phyloP scores from a whole-genome alignment of 129 eudicot genomes.

The Glebionis coronaria region DNA sequence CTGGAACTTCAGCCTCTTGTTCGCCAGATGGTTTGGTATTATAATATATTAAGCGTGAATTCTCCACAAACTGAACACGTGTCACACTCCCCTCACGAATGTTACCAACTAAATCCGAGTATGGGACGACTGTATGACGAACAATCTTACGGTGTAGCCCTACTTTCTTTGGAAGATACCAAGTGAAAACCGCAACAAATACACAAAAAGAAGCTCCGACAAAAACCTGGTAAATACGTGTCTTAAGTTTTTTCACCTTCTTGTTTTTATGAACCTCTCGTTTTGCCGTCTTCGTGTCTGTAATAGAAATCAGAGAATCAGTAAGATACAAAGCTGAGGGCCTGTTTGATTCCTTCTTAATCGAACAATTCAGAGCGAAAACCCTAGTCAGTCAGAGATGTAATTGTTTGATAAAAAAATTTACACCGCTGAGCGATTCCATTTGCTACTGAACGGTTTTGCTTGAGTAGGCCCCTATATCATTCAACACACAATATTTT shows the following conservation, averaged over 20 bases:
- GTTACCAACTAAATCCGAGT: slow-evolving; percentile 30
- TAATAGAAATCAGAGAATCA: slow-evolving; percentile 15
- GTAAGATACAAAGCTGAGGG: slow-evolving; percentile 5
- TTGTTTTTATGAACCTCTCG: slow-evolving; percentile 22
- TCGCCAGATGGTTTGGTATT: slow-evolving; percentile 28
- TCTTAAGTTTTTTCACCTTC: slow-evolving; percentile 8
- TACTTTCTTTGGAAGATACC: slow-evolving; percentile 25
- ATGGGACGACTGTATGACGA: slow-evolving; percentile 33
- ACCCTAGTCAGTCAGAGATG: no score
- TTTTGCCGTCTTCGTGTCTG: slow-evolving; percentile 10
- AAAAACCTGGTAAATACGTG: slow-evolving; percentile 25
- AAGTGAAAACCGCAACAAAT: slow-evolving; percentile 27
- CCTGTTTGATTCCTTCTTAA: no score
- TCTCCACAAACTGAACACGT: slow-evolving; percentile 38
- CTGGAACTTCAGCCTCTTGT: slow-evolving; percentile 19
- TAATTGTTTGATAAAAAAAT: no score
- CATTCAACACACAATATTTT: no score
- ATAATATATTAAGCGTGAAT: slow-evolving; percentile 31
- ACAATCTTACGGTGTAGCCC: slow-evolving; percentile 22
- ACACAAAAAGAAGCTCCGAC: slow-evolving; percentile 30
- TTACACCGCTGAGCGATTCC: no score
- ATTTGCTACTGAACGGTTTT: no score
- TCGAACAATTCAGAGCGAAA: no score
- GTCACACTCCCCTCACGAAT: slow-evolving; percentile 39
- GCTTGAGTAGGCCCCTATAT: no score